Base-by-base conservation (phyloP, 2,329 filamentous ascomycete genomes). In the Chaetomiaceae sp. region DNA sequence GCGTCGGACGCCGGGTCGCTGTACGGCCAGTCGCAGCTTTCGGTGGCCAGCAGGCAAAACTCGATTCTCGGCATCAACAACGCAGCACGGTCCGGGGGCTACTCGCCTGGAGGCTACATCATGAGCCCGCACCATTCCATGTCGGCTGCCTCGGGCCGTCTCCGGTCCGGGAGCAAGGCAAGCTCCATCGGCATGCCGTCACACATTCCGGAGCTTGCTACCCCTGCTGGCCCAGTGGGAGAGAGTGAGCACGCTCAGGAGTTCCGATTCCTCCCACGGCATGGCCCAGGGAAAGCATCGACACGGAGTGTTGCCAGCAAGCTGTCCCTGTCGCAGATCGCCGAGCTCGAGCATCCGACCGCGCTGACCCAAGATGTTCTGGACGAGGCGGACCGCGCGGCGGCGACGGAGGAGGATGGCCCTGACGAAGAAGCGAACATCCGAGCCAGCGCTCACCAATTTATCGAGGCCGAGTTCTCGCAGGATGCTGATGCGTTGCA, bases 61-160 rank as follows among this genome's bases (percentile, higher is more conserved):
- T 86, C 83, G n/a, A 85, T 87, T 50, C 72, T 86, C 42, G 83
- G 84, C 45, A 75, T 81, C 29, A 87, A 86, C 60, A 79, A 66
- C 52, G 72, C 77, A 26, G 83, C 84, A 11, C 74, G 84, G 39
- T 75, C 78, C 61, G 83, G 83, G 22, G 83, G 83, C 24, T 87
- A 86, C 64, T 86, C 83, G 19, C 82, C 83, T 1, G 78, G 71
- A 30, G 83, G 73, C 17, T 86, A 78, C 63, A 68, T 87, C 52
- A 80, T 84, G 66, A 86, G 82, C 34, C 83, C 84, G 0, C 75
- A 71, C 35, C 73, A 79, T 29, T 85, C 83, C 3, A 63, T 84
- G 26, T 65, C 75, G 14, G 79, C 76, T 4, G 73, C 44, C 4
- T 54, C 58, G 29, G 45, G 71, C 53, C 70, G 73, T 20, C 66